Evolutionary conservation across 306 rosid species (phyloP), one percentile per base, ranked within the genome.

Genomic region (Lathyrus aphaca): DNA sequence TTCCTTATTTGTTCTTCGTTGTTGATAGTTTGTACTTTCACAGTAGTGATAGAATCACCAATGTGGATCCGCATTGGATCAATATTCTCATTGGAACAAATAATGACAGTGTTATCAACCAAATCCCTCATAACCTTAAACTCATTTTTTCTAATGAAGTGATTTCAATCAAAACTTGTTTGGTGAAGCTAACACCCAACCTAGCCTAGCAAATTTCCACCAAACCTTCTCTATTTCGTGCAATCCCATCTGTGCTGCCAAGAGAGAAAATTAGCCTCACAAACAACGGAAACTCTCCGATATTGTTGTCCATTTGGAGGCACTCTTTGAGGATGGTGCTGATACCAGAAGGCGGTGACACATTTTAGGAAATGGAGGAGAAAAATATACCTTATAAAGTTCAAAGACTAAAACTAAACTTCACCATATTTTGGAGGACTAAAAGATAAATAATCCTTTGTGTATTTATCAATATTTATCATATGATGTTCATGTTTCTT

Each of bases 21-120:
- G 3, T 56, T 10, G 2, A 25, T 56, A 67, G 99, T 94, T 71
- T 94, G 97, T 0, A 92, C 92, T 0, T 92, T 92, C 3, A 94
- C 99, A 71, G 87, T 94, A 2, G 96, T 90, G 25, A 90, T 94
- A 7, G 95, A 94, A 77, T 91, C 96, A 17, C 99, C 97, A 0
- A 90, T 88, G 32, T 94, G 99, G 78, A 94, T 92, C 4, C 92
- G 95, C 99, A 91, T 94, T 0, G 97, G 87, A 60, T 94, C 98
- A 64, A 88, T 87, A 79, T 94, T 94, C 96, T 90, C 96, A 69
- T 90, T 88, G 10, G 91, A 91, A 46, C 96, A 94, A 23, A 88
- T 94, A 29, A 90, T 90, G 6, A 94, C 94, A 61, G 88, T 92
- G 56, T 87, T 88, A 64, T 90, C 96, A 5, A 96, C 99, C 82